Conservation (phyloP, 345 rosid genomes). For the Salix purpurea region DNA sequence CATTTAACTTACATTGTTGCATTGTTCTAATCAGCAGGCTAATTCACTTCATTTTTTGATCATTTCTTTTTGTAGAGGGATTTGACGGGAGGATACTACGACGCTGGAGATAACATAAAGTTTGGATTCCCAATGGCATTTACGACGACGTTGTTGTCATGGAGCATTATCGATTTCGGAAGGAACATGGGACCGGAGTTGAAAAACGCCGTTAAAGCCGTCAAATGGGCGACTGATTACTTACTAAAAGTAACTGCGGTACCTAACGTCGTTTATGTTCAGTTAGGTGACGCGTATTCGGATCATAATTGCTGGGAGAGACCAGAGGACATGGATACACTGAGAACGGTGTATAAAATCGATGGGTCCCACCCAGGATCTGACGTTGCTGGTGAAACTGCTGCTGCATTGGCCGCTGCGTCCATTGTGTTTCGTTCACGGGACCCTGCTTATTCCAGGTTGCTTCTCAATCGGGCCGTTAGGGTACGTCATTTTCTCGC, state of each 20-base stretch:
- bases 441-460: constrained; percentile 25
- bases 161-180: constrained; percentile 34
- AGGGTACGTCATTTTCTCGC: constrained; percentile 27
- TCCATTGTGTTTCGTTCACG: constrained; percentile 32
- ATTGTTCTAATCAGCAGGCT: background rate
- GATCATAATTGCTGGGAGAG: constrained; percentile 38
- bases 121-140: constrained; percentile 38
- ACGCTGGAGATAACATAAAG: constrained; percentile 35
- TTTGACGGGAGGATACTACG: constrained; percentile 34
- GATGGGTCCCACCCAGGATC: constrained; percentile 30
- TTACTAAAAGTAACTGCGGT: constrained; percentile 25
- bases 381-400: constrained; percentile 36
- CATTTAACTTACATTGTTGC: background rate
- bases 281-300: constrained; percentile 31
- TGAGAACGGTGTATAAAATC: constrained; percentile 24
- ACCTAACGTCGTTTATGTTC: constrained; percentile 28
- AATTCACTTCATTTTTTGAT: background rate
- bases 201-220: constrained; percentile 25
- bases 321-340: constrained; percentile 37
- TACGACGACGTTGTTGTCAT: constrained; percentile 28
- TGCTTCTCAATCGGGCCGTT: constrained; percentile 34
- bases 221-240: constrained; percentile 32
- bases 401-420: constrained; percentile 36
- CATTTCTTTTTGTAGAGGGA: constrained; percentile 14
- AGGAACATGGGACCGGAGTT: constrained; percentile 32